Conservation (phyloP, 2,329 filamentous ascomycete species). For the Coniochaeta prunicola region DNA sequence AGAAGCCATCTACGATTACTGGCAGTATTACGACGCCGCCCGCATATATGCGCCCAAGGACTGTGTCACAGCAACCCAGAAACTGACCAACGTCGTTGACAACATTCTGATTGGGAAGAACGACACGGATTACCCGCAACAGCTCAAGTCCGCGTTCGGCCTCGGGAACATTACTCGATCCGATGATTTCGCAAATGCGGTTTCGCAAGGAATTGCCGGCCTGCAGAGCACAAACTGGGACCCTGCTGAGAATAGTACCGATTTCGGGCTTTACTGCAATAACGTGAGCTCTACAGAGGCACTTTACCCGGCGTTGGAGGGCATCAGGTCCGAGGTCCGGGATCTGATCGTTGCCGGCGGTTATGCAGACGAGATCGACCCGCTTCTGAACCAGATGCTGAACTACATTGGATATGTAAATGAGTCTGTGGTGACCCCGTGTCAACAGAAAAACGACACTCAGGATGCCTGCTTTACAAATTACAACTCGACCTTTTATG, state of each 20-base stretch:
- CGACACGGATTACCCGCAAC: conserved; percentile 31
- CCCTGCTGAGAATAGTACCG: conserved; percentile 31
- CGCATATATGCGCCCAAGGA: conserved; percentile 42
- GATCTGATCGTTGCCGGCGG: conserved; percentile 33
- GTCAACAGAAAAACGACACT: conserved; percentile 9
- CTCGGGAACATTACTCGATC: conserved; percentile 34
- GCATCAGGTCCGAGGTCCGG: conserved; percentile 24
- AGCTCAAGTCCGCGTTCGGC: conserved; percentile 37
- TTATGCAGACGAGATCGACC: conserved; percentile 27
- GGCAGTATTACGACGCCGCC: conserved; percentile 50
- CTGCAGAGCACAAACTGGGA: conserved; percentile 49
- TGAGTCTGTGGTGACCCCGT: conserved; percentile 16
- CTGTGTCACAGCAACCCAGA: conserved; percentile 60
- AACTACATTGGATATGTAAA: conserved; percentile 44
- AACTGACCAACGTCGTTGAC: conserved; percentile 42
- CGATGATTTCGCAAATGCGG: conserved; percentile 39
- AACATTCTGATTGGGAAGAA: conserved; percentile 37
- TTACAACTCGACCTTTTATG: conserved; percentile 24
- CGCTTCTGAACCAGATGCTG: conserved; percentile 34
- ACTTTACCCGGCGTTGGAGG: conserved; percentile 33
- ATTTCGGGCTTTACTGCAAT: conserved; percentile 40
- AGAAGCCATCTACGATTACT: conserved; percentile 71
- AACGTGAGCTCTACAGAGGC: conserved; percentile 32
- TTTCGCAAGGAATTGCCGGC: conserved; percentile 31
- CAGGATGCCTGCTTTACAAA: conserved; percentile 32